A percentile compares a stretch with the other conserved stretches of the same genome.
Evolutionary conservation across 2,329 filamentous ascomycete species (phyloP).

Genomic region (Dothiorella sarmentorum): DNA sequence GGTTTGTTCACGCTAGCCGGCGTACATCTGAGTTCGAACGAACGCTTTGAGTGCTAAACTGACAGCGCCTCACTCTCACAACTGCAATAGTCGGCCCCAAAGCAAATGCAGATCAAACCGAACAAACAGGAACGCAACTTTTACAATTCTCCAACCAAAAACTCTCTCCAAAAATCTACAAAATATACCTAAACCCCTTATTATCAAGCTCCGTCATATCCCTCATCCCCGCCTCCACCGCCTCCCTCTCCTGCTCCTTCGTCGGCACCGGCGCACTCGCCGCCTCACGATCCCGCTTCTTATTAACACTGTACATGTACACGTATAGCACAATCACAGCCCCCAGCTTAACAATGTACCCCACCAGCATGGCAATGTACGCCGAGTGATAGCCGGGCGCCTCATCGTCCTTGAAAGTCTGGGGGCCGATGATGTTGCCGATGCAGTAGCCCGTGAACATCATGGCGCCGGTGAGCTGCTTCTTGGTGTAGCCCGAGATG

Average conservation of each 20-base stretch:
- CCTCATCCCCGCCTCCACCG: conserved; percentile 54
- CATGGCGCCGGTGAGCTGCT: conserved; percentile 50
- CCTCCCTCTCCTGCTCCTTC: conserved; percentile 48
- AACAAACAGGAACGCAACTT: too few relatives aligned
- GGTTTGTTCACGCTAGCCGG: too few relatives aligned
- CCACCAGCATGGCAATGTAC: conserved; percentile 55
- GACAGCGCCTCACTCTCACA: too few relatives aligned
- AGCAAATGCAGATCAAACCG: too few relatives aligned
- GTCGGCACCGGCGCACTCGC: conserved; percentile 24
- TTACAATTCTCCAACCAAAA: too few relatives aligned
- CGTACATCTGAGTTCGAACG: too few relatives aligned
- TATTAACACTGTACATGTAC: conserved; percentile 56
- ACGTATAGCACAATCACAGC: conserved; percentile 51
- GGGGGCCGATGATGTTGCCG: conserved; percentile 54
- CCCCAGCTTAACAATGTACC: conserved; percentile 52
- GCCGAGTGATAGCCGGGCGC: conserved; percentile 49
- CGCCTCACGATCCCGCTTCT: conserved; percentile 50
- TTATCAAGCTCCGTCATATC: conserved; percentile 57
- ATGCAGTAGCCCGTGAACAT: conserved; percentile 55
- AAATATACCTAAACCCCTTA: conserved; percentile 51
- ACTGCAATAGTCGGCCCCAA: too few relatives aligned
- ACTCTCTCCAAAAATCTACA: conserved; percentile 28
- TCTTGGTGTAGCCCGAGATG: conserved; percentile 55
- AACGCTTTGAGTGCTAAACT: too few relatives aligned
- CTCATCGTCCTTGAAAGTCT: conserved; percentile 51